Evolutionary conservation across 2,329 filamentous ascomycete species (phyloP), one percentile per base, ranked within the genome.

Genomic region (Xylariomycetidae sp.): DNA sequence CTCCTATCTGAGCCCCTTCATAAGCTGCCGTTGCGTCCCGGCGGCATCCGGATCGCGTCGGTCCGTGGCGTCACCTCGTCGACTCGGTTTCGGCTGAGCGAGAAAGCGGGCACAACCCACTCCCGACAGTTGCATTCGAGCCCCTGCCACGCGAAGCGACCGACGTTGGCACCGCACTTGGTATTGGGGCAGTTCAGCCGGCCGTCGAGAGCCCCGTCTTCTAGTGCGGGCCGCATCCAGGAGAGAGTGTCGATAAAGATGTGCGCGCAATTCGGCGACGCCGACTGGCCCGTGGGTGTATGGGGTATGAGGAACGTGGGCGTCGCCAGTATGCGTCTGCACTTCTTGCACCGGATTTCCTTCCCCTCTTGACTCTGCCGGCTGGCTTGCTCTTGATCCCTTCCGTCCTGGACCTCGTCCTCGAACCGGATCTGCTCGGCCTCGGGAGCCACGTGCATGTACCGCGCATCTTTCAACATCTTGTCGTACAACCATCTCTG

Each of bases 91-190:
- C 82, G 85, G 34, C 88, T 82, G 41, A 97, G 68, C 41, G 85
- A 90, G 57, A 98, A 92, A 1, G 85, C 89, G 7, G 92, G 90
- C 31, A 88, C 85, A 15, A 96, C 74, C 90, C 92, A 97, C 42
- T 82, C 79, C 23, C 83, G 80, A 59, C 92, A 98, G 54, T 80
- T 92, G 64, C 92, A 98, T 57, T 80, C 81, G 72, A 96, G 83
- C 11, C 92, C 92, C 58, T 94, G 88, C 92, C 92, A 98, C 33
- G 90, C 85, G 56, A 96, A 98, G 50, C 92, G 85, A 25, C 92
- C 92, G 30, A 97, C 78, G 33, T 87, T 88, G 25, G 85, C 80
- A 29, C 76, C 78, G 59, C 92, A 98, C 52, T 82, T 84, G 7
- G 57, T 38, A 48, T 82, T 85, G 8, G 92, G 90, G 53, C 92